Evolutionary conservation across 805 yeast genomes (phyloP), one percentile per base, ranked within the genome.

Genomic region (Jamesozyma lodderae): DNA sequence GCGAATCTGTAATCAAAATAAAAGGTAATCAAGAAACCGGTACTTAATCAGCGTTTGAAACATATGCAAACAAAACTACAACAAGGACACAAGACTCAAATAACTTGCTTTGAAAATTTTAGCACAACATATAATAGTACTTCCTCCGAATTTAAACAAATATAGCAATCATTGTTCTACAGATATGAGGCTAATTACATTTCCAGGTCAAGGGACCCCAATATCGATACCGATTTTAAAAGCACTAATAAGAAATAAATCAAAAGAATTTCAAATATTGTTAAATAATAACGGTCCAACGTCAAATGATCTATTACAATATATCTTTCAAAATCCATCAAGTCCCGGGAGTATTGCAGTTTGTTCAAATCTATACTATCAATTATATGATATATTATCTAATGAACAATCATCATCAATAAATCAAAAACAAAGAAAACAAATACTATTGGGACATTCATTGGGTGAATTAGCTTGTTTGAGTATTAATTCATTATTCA

Each of bases 191-290:
- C 35, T 58, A 15, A 35, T 59, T 7, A 56, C 62, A 2, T 58
- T 59, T 36, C 62, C 62, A 13, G 64, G 64, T 10, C 64, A 59
- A 45, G 64, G 64, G 4, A 55, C 63, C 2, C 48, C 60, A 9
- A 55, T 55, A 3, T 45, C 54, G 1, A 43, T 51, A 8, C 53
- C 58, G 4, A 41, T 45, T 9, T 37, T 51, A 35, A 53, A 45
- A 37, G 43, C 53, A 19, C 49, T 51, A 21, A 43, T 51, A 22
- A 46, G 49, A 37, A 49, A 46, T 31, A 50, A 45, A 41, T 36
- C 47, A 17, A 51, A 38, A 17, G 47, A 47, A 34, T 46, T 52
- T 33, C 39, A 44, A 19, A 25, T 40, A 24, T 42, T 48, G 16
- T 23, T 55, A 24, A 39, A 37, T 15, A 38, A 42, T 27, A 44